Evolutionary conservation across 176 grass and related monocot species (phyloP).

Genomic region (Echinochloa phyllopogon): DNA sequence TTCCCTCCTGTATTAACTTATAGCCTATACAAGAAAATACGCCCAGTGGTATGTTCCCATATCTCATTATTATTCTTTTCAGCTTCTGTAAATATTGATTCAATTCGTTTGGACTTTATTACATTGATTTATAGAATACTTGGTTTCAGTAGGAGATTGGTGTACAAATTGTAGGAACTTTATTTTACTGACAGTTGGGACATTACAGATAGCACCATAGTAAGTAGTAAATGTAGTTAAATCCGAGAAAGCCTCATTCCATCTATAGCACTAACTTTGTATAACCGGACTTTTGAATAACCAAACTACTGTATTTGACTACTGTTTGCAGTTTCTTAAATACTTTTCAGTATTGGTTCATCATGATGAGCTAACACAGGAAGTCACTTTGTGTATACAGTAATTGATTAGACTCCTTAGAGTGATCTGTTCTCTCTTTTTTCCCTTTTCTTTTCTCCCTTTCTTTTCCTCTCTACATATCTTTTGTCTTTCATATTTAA

Average conservation of each 20-base stretch:
- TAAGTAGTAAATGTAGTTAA: neutral
- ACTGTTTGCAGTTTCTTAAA: neutral
- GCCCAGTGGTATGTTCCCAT: conserved; percentile 76
- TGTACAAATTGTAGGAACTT: neutral
- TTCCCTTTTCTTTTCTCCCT: neutral
- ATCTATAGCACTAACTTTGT: neutral
- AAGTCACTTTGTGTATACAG: neutral
- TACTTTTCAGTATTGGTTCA: conserved; percentile 15
- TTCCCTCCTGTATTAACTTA: conserved; percentile 82
- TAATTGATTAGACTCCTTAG: neutral
- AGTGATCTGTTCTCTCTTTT: neutral
- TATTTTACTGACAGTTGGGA: neutral
- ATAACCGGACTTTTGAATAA: conserved; percentile 25
- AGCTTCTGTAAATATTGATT: neutral
- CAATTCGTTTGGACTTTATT: neutral
- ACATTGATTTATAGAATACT: neutral
- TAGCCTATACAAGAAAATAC: conserved; percentile 93
- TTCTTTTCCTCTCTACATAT: neutral
- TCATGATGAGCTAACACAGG: neutral
- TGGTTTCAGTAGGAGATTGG: conserved; percentile 3
- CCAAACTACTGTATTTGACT: neutral
- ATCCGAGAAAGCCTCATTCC: neutral
- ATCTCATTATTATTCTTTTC: conserved; percentile 33
- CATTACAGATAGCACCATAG: neutral
- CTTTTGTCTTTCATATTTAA: neutral